Conservation (phyloP, 345 rosid species). For the Pistacia vera region DNA sequence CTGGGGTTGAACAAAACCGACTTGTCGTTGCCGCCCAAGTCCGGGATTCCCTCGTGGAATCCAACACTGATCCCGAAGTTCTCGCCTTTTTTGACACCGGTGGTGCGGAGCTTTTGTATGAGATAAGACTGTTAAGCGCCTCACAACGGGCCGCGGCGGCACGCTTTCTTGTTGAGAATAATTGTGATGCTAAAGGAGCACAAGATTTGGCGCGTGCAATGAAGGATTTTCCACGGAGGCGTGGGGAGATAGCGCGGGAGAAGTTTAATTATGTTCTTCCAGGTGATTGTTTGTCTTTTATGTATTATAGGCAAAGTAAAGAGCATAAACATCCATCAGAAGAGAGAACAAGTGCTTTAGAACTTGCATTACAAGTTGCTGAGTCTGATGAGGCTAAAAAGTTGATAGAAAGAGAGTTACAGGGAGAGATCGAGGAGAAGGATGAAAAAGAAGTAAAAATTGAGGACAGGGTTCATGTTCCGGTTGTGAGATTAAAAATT, state of each 20-base stretch:
- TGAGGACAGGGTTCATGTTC: conserved; percentile 40
- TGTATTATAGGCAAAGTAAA: conserved; percentile 71
- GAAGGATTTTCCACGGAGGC: conserved; percentile 84
- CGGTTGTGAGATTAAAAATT: conserved; percentile 66
- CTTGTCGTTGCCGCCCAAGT: conserved; percentile 81
- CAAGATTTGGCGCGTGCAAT: conserved; percentile 75
- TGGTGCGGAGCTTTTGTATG: conserved; percentile 81
- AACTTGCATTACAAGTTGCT: conserved; percentile 61
- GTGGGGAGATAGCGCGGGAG: conserved; percentile 58
- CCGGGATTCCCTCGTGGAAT: conserved; percentile 62
- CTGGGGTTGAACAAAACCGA: conserved; percentile 85
- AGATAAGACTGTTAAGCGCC: conserved; percentile 65
- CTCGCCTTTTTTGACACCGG: conserved; percentile 61
- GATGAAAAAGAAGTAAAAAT: conserved; percentile 32
- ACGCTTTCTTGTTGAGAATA: conserved; percentile 38
- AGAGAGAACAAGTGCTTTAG: conserved; percentile 44
- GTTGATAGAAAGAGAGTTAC: conserved; percentile 46
- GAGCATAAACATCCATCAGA: conserved; percentile 64
- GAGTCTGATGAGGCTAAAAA: conserved; percentile 65
- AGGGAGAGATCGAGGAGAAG: conserved; percentile 33
- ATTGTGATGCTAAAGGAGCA: conserved; percentile 56
- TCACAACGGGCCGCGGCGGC: conserved; percentile 68
- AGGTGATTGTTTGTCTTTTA: conserved; percentile 78
- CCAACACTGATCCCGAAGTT: conserved; percentile 56
- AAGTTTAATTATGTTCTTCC: conserved; percentile 64